Base-by-base conservation (phyloP, 805 yeast genomes). In the Cyberlindnera sargentensis region DNA sequence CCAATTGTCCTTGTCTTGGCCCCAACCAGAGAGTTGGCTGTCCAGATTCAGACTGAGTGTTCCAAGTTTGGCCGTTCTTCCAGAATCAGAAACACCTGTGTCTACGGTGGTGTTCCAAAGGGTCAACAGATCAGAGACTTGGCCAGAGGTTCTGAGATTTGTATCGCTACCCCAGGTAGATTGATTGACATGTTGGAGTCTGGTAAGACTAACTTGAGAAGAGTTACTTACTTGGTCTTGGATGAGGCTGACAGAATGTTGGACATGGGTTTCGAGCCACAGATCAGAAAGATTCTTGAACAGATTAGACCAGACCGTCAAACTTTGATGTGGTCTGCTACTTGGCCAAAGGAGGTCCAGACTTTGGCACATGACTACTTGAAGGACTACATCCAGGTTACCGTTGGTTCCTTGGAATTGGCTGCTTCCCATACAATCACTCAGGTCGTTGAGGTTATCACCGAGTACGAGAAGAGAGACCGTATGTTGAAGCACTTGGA, bases 211-310 rank as follows among this genome's bases (percentile, higher is more conserved):
- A 93, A 91, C 72, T 76, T 93, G 61, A 82, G 86, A 66, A 86
- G 98, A 74, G 96, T 93, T 50, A 93, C 98, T 42, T 93, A 93
- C 71, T 77, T 93, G 65, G 98, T 93, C 50, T 77, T 93, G 60
- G 99, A 93, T 70, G 99, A 93, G 79, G 99, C 99, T 61, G 99
- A 93, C 71, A 86, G 99, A 77, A 93, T 93, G 99, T 80, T 93
- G 72, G 99, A 93, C 75, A 93, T 93, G 99, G 99, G 99, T 67
- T 93, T 93, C 68, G 99, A 93, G 76, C 98, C 98, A 56, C 98
- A 91, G 78, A 93, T 93, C 68, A 83, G 99, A 77, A 91, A 91
- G 72, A 93, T 93, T 68, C 91, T 93, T 55, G 90, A 84, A 59
- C 98, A 91, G 76, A 93, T 93, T 65, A 86, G 99, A 75, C 99